These are phyloP conservation scores for Epichloe uncinata DNA, from an alignment of 2,329 filamentous ascomycete genomes.

Conservation along the genomic window DNA sequence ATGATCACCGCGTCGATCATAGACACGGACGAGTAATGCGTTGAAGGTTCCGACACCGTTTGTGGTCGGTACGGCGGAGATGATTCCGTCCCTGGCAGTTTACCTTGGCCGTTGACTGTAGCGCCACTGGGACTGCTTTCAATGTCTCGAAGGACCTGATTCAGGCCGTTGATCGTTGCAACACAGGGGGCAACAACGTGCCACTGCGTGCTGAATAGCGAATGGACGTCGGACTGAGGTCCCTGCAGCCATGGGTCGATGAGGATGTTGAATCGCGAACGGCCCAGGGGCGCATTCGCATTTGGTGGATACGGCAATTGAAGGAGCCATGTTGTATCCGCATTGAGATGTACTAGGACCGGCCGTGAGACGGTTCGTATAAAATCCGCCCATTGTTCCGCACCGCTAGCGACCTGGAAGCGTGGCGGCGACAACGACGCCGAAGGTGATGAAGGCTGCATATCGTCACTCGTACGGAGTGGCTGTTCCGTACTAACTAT, in stretches of 20 bases:
- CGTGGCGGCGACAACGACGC: neutral
- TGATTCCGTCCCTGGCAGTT: neutral
- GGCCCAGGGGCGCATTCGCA: slow-evolving; percentile 26
- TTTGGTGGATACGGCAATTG: slow-evolving; percentile 43
- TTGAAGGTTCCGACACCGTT: slow-evolving; percentile 4
- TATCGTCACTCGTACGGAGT: neutral
- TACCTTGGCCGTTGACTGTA: neutral
- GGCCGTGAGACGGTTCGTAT: slow-evolving; percentile 14
- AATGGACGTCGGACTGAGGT: slow-evolving; percentile 47
- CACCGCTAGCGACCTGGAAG: slow-evolving; percentile 8
- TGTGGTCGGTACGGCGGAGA: neutral
- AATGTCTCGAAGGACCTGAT: slow-evolving; percentile 34
- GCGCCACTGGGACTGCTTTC: slow-evolving; percentile 19
- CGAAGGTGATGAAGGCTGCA: neutral
- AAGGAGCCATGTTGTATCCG: slow-evolving; percentile 55
- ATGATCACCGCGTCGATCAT: slow-evolving; percentile 46
- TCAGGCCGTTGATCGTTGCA: slow-evolving; percentile 40
- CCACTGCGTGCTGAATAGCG: slow-evolving; percentile 54
- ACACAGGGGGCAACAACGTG: slow-evolving; percentile 42
- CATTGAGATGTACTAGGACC: slow-evolving; percentile 51
- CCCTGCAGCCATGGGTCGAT: slow-evolving; percentile 54
- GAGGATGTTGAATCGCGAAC: slow-evolving; percentile 48
- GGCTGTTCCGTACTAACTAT: neutral
- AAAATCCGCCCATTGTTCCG: slow-evolving; percentile 9
- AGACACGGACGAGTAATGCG: slow-evolving; percentile 8